A percentile compares a stretch with the other conserved stretches of the same genome.
phyloP scores from a whole-genome alignment of 352 stramenopile genomes.

The Elongisporangium prolatum region DNA sequence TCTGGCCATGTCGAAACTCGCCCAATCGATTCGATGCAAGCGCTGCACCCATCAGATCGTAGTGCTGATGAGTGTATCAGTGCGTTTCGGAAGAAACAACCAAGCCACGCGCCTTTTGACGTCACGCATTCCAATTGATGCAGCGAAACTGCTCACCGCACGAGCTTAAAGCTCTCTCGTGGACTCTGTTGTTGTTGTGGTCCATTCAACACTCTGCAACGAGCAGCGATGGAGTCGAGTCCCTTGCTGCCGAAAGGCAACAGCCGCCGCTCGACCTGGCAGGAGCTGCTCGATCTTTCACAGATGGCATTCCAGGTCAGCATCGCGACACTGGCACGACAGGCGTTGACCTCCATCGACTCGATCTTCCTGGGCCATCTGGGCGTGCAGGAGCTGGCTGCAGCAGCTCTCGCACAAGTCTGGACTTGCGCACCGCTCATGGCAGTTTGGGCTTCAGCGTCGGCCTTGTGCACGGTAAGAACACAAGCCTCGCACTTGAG shows the following conservation, averaged over 20 bases:
- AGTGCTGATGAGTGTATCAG: not conserved
- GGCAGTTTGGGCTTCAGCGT: conserved; percentile 53
- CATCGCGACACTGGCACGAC: conserved; percentile 52
- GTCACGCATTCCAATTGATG: not conserved
- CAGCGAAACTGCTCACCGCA: not conserved
- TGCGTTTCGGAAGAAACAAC: not conserved
- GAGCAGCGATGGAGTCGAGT: conserved; percentile 26
- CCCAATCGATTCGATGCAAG: conserved; percentile 15
- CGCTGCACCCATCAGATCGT: conserved; percentile 15
- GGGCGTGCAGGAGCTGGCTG: conserved; percentile 65
- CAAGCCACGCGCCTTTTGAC: not conserved
- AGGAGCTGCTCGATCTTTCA: conserved; percentile 55
- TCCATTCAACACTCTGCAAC: not conserved
- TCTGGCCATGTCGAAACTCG: conserved; percentile 18
- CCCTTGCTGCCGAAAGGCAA: conserved; percentile 32
- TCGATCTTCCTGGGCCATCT: conserved; percentile 75
- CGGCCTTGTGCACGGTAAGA: conserved; percentile 56
- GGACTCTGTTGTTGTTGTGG: not conserved
- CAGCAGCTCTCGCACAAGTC: conserved; percentile 58
- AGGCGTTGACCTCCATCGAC: conserved; percentile 66
- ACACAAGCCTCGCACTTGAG: not conserved
- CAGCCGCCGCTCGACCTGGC: conserved; percentile 27
- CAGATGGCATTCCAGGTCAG: conserved; percentile 63
- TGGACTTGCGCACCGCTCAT: conserved; percentile 70
- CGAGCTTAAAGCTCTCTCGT: not conserved